Evolutionary conservation across 1,139 yeast species (phyloP).

Genomic region (Suhomyces wounanorum): DNA sequence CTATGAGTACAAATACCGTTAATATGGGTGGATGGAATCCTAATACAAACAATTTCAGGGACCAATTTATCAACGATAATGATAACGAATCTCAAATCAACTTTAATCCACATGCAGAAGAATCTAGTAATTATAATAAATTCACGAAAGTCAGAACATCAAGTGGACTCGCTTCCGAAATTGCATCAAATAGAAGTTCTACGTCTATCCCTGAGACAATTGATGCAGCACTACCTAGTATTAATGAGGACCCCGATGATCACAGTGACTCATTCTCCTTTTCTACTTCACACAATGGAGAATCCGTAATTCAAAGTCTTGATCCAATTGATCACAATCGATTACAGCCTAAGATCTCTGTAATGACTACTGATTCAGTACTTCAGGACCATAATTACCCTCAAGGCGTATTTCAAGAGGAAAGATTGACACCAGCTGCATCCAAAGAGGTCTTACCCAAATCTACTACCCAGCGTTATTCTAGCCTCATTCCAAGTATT

Average conservation of each 20-base stretch:
- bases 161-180: constrained; percentile 23
- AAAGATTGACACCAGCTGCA: constrained; percentile 30
- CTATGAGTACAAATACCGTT: constrained; percentile 41
- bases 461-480: constrained; percentile 21
- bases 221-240: constrained; percentile 43
- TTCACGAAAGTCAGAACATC: constrained; percentile 37
- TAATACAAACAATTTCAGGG: constrained; percentile 50
- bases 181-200: constrained; percentile 30
- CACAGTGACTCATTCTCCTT: constrained; percentile 17
- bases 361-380: constrained; percentile 29
- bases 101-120: constrained; percentile 30
- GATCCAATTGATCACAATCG: background rate
- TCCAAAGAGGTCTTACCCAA: constrained; percentile 21
- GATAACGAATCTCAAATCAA: constrained; percentile 45
- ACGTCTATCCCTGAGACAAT: constrained; percentile 47
- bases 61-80: constrained; percentile 51
- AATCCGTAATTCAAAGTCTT: background rate
- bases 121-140: constrained; percentile 30
- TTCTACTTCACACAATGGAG: constrained; percentile 10
- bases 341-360: constrained; percentile 1
- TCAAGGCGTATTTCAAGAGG: constrained; percentile 32
- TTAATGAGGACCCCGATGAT: constrained; percentile 37
- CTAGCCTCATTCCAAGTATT: constrained; percentile 24
- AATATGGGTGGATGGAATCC: constrained; percentile 58
- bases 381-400: constrained; percentile 29